phyloP scores from a whole-genome alignment of 768 basidiomycete genomes.

The Lactarius indigo region DNA sequence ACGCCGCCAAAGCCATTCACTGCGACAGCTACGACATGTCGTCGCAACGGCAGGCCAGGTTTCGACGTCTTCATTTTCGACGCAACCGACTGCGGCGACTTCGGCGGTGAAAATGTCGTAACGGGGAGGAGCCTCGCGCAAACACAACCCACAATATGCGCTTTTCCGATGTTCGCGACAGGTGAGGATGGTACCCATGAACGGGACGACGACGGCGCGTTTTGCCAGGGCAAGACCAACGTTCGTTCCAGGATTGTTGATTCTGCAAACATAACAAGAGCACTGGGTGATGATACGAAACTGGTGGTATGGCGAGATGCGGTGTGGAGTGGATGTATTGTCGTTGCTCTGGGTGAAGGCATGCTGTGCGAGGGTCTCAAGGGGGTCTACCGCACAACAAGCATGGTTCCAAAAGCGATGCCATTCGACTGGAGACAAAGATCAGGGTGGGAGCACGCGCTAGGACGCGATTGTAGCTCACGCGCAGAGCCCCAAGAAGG shows the following conservation, averaged over 20 bases:
- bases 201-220: constrained; percentile 40
- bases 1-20: constrained; percentile 61
- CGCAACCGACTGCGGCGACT: constrained; percentile 41
- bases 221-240: constrained; percentile 52
- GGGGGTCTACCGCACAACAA: constrained; percentile 56
- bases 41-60: constrained; percentile 61
- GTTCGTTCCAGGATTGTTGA: constrained; percentile 54
- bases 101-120: constrained; percentile 32
- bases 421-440: constrained; percentile 49
- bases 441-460: constrained; percentile 25
- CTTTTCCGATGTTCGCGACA: constrained; percentile 65
- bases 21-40: constrained; percentile 65
- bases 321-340: constrained; percentile 27
- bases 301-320: constrained; percentile 51
- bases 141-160: constrained; percentile 64
- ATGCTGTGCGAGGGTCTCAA: constrained; percentile 50
- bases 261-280: constrained; percentile 65
- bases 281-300: constrained; percentile 53
- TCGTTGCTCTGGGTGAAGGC: constrained; percentile 39
- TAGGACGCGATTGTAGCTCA: constrained; percentile 18
- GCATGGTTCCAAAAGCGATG: constrained; percentile 73
- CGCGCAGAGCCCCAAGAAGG: constrained; percentile 24
- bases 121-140: constrained; percentile 54
- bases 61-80: constrained; percentile 72
- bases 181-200: constrained; percentile 45